These are phyloP conservation scores for Suillus decipiens DNA, from an alignment of 768 basidiomycete genomes.

Conservation along the genomic window DNA sequence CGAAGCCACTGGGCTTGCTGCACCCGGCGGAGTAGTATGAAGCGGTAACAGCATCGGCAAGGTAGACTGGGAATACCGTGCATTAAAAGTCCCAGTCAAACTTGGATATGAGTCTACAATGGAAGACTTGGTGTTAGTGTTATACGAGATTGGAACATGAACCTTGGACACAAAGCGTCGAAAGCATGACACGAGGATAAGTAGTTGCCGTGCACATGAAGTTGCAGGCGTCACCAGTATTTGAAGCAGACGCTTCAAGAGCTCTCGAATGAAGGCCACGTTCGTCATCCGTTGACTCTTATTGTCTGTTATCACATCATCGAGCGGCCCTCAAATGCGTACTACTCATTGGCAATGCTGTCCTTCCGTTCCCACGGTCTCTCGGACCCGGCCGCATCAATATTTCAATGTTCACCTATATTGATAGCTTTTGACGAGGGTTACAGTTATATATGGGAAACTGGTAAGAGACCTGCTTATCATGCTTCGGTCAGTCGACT, in stretches of 20 bases:
- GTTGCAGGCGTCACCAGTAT: not conserved
- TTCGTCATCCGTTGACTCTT: not conserved
- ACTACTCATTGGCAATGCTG: no score
- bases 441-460: no score
- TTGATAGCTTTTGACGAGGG: no score
- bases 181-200: not conserved
- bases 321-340: no score
- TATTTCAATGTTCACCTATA: no score
- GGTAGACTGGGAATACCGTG: not conserved
- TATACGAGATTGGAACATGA: not conserved
- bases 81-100: no score
- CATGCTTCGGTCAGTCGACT: no score
- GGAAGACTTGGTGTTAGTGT: not conserved
- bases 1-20: no score
- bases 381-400: no score
- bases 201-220: not conserved
- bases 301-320: not conserved
- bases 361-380: no score
- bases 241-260: slow-evolving; percentile 4
- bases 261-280: not conserved
- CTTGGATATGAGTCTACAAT: not conserved
- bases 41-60: not conserved
- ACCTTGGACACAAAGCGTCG: not conserved
- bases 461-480: no score
- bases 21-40: not conserved